Evolutionary conservation across 768 basidiomycete genomes (phyloP).

Genomic region (Pisolithus tinctorius): DNA sequence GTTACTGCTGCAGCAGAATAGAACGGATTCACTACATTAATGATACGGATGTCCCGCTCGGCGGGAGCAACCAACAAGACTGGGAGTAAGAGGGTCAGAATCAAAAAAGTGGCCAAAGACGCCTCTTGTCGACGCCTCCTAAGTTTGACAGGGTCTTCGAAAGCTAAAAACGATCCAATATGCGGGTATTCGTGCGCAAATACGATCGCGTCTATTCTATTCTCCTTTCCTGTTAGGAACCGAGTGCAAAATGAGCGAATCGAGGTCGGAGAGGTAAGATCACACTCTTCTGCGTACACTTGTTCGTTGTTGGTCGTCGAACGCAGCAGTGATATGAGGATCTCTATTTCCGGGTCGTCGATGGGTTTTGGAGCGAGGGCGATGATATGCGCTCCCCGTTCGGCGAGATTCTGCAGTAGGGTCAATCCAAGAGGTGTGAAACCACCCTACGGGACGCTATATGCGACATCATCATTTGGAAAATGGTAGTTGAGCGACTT

Average conservation of each 20-base stretch:
- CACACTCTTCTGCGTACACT: constrained; percentile 76
- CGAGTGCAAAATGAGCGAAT: constrained; percentile 63
- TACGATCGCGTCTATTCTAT: constrained; percentile 70
- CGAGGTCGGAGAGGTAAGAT: constrained; percentile 57
- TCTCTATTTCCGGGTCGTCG: constrained; percentile 39
- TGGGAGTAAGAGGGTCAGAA: constrained; percentile 75
- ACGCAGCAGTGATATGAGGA: constrained; percentile 62
- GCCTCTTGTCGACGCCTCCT: constrained; percentile 37
- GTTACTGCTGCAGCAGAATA: constrained; percentile 71
- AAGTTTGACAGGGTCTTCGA: constrained; percentile 23
- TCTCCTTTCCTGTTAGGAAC: constrained; percentile 60
- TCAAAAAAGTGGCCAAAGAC: constrained; percentile 69
- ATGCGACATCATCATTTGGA: background rate
- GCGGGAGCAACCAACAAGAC: constrained; percentile 72
- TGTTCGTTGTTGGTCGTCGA: constrained; percentile 65
- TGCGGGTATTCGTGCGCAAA: constrained; percentile 73
- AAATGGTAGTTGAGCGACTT: constrained; percentile 13
- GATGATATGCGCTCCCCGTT: constrained; percentile 74
- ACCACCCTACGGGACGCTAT: constrained; percentile 46
- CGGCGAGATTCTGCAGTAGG: constrained; percentile 57
- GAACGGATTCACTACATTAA: constrained; percentile 82
- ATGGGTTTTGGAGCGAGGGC: constrained; percentile 60
- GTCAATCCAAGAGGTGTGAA: constrained; percentile 72
- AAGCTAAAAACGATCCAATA: constrained; percentile 43
- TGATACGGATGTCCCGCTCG: constrained; percentile 88